These are phyloP conservation scores for Colletotrichum falcatum DNA, from an alignment of 2,329 filamentous ascomycete genomes.

Conservation along the genomic window DNA sequence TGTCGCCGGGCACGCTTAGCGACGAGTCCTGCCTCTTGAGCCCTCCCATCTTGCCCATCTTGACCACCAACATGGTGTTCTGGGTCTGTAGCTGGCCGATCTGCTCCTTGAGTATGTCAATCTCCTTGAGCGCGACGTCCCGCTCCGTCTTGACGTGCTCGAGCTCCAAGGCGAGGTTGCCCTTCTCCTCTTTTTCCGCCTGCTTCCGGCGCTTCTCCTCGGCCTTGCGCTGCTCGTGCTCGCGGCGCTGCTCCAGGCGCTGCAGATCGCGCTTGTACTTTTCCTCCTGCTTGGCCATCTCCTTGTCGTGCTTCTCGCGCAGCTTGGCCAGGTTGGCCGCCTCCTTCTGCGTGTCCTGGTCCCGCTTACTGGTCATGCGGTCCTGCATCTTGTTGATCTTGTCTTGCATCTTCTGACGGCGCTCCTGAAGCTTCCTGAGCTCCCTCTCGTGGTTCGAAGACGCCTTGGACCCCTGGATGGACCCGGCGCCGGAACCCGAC, in stretches of 20 bases:
- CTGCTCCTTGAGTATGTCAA: conserved; percentile 65
- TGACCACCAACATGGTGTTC: conserved; percentile 69
- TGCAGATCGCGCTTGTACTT: conserved; percentile 73
- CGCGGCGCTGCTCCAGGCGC: conserved; percentile 73
- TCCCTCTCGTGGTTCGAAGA: conserved; percentile 68
- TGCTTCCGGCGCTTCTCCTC: conserved; percentile 63
- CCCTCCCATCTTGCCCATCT: conserved; percentile 54
- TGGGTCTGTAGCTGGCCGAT: conserved; percentile 69
- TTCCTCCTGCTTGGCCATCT: conserved; percentile 74
- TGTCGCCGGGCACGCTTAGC: conserved; percentile 28
- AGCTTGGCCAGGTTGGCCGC: conserved; percentile 65
- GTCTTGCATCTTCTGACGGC: conserved; percentile 71
- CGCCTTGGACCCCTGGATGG: conserved; percentile 45
- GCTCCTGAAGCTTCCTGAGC: conserved; percentile 71
- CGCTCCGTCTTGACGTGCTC: conserved; percentile 63
- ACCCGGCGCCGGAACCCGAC: conserved; percentile 51
- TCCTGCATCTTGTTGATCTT: conserved; percentile 69
- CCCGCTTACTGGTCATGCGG: conserved; percentile 57
- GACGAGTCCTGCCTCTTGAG: conserved; percentile 52
- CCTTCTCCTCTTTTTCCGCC: conserved; percentile 65
- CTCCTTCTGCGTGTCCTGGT: conserved; percentile 64
- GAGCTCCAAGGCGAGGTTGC: conserved; percentile 63
- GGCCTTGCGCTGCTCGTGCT: conserved; percentile 71
- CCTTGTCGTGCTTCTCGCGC: conserved; percentile 72
- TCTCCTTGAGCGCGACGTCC: conserved; percentile 64